A percentile compares a stretch with the other conserved stretches of the same genome.
These are phyloP conservation scores for Plasmodium cynomolgi DNA, from an alignment of 169 alveolate genomes.

Conservation along the genomic window DNA sequence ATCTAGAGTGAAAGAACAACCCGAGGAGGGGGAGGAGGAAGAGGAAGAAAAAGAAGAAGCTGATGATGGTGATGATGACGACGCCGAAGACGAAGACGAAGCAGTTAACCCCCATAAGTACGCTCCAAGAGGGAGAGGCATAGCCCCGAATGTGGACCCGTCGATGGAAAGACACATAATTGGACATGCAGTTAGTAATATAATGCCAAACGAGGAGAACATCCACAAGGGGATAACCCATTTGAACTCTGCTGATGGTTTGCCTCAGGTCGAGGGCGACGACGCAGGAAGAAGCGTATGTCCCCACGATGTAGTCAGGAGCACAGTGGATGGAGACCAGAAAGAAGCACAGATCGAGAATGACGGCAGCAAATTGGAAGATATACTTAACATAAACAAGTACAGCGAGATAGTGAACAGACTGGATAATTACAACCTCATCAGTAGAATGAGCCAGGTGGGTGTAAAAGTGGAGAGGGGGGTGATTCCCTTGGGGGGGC, in stretches of 20 bases:
- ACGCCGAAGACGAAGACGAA: neutral
- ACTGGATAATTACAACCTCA: neutral
- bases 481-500: slow-evolving; percentile 13
- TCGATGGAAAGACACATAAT: neutral
- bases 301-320: neutral
- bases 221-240: neutral
- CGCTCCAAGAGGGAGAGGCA: neutral
- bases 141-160: neutral
- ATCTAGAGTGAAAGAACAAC: neutral
- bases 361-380: slow-evolving; percentile 1
- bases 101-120: neutral
- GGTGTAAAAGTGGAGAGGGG: neutral
- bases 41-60: neutral
- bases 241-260: neutral
- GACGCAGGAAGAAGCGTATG: neutral
- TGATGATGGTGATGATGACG: neutral
- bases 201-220: neutral
- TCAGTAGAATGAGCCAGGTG: neutral
- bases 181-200: neutral
- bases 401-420: slow-evolving; percentile 17
- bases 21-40: neutral
- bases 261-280: neutral
- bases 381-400: slow-evolving; percentile 16
- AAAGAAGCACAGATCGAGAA: neutral
- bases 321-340: neutral